Evolutionary conservation across 768 basidiomycete species (phyloP).

Genomic region (Hericium erinaceus): DNA sequence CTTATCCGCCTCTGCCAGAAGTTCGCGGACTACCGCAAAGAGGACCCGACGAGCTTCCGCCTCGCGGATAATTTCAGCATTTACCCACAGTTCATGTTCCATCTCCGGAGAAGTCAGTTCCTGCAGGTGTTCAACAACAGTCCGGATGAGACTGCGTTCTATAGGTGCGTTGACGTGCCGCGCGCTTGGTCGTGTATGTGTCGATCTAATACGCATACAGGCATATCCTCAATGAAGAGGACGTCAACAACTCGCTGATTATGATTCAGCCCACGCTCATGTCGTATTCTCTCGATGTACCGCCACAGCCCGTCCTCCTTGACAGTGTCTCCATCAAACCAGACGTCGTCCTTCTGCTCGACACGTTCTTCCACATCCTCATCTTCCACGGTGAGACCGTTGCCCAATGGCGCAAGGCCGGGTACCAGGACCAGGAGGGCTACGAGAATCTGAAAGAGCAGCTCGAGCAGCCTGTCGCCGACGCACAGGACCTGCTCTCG

Average conservation of each 20-base stretch:
- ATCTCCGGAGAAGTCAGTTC: constrained; percentile 93
- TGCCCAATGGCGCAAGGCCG: constrained; percentile 96
- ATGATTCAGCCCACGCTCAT: constrained; percentile 99
- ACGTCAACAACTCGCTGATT: constrained; percentile 97
- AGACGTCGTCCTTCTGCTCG: constrained; percentile 91
- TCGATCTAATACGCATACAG: constrained; percentile 44
- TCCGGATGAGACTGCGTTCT: constrained; percentile 98
- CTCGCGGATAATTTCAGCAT: constrained; percentile 95
- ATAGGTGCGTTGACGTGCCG: constrained; percentile 48
- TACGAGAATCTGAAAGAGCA: constrained; percentile 98
- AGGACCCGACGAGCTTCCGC: constrained; percentile 91
- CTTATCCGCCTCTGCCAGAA: constrained; percentile 97
- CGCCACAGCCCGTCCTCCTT: constrained; percentile 88
- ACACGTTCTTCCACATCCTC: constrained; percentile 99
- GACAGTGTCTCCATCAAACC: constrained; percentile 97
- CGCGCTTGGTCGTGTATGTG: neutral
- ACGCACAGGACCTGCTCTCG: constrained; percentile 92
- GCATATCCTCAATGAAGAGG: constrained; percentile 92
- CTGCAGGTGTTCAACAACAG: constrained; percentile 99
- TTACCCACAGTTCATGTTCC: constrained; percentile 99
- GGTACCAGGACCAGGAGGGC: constrained; percentile 97
- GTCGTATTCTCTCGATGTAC: constrained; percentile 92
- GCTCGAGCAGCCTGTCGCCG: constrained; percentile 73
- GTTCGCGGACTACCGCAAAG: constrained; percentile 97
- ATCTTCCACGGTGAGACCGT: constrained; percentile 99